Evolutionary conservation across 1,284 basidiomycete genomes (phyloP).

Genomic region (Microstroma glucosiphilum): DNA sequence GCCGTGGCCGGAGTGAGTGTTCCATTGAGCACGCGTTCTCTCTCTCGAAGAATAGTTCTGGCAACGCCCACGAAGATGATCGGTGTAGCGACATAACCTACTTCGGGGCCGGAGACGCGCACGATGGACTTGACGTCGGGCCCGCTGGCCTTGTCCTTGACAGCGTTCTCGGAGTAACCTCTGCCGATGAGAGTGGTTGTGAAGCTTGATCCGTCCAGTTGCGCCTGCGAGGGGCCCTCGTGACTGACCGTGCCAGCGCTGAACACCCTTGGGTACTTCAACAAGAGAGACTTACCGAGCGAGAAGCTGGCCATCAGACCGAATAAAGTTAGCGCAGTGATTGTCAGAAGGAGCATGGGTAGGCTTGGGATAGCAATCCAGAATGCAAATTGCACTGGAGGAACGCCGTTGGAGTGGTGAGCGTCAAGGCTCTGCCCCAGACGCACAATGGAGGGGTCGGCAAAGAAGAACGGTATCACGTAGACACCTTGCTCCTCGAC

Average conservation of each 20-base stretch:
- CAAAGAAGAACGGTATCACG: constrained; percentile 19
- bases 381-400: constrained; percentile 12
- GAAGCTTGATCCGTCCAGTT: constrained; percentile 15
- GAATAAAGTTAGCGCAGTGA: constrained; percentile 13
- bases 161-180: constrained; percentile 9
- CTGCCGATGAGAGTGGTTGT: constrained; percentile 12
- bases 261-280: constrained; percentile 16
- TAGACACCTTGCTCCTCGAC: constrained; percentile 6
- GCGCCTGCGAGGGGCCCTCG: constrained; percentile 18
- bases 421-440: constrained; percentile 15
- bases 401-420: constrained; percentile 9
- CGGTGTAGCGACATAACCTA: constrained; percentile 16
- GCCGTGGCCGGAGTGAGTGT: constrained; percentile 16
- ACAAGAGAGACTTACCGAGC: constrained; percentile 13
- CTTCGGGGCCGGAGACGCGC: constrained; percentile 5
- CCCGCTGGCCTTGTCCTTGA: background rate
- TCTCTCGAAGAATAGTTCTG: constrained; percentile 12
- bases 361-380: constrained; percentile 18
- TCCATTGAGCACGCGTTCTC: constrained; percentile 10
- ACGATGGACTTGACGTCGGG: constrained; percentile 1
- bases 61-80: constrained; percentile 17
- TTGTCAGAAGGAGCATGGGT: constrained; percentile 8
- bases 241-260: constrained; percentile 17
- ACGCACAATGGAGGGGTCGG: constrained; percentile 20
- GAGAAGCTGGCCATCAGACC: constrained; percentile 13